Conservation (phyloP, 441 rosid species). For the Manihot esculenta region DNA sequence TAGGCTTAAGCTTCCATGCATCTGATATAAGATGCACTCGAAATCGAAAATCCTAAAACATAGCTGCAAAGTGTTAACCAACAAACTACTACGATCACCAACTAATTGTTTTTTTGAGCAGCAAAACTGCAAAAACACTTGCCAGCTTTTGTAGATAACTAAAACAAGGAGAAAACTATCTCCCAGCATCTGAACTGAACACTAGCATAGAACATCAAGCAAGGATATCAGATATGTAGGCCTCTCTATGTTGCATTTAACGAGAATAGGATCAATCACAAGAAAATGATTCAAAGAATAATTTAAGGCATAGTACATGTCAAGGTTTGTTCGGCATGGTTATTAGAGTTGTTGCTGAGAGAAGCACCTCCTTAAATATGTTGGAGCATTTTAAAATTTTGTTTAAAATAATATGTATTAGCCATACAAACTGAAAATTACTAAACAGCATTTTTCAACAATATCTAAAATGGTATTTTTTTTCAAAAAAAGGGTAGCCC, state of each 20-base stretch:
- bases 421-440: not conserved
- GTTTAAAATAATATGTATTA: not conserved
- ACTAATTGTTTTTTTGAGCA: not conserved
- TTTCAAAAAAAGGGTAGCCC: too few species aligned
- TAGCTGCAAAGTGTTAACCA: too few species aligned
- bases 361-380: too few species aligned
- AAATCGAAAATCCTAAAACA: too few species aligned
- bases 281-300: not conserved
- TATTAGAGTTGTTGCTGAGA: too few species aligned
- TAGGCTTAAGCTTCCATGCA: not conserved
- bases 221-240: not conserved
- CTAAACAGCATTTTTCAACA: too few species aligned
- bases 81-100: too few species aligned
- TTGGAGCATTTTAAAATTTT: too few species aligned
- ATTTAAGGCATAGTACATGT: not conserved
- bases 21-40: not conserved
- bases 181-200: not conserved
- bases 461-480: too few species aligned
- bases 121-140: not conserved
- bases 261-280: not conserved
- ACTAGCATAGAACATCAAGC: conserved; percentile 2
- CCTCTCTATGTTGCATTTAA: too few species aligned
- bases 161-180: not conserved
- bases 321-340: not conserved
- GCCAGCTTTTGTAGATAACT: not conserved